Conservation (phyloP, 495 filamentous ascomycete species). For the Umbilicaria muhlenbergii region DNA sequence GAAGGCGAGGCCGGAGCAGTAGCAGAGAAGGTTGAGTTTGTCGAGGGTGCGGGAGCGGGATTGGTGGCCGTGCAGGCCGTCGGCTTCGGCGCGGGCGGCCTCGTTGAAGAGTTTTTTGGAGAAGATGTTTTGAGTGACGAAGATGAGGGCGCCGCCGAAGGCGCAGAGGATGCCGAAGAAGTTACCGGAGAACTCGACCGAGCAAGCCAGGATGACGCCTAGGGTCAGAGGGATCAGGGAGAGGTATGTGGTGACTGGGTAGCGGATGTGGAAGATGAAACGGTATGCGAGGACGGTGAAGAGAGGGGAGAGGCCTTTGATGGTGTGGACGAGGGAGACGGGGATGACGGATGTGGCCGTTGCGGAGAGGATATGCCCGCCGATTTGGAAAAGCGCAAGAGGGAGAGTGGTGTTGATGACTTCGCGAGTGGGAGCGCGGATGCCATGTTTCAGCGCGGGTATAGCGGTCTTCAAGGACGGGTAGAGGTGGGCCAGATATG, state of each 20-base stretch:
- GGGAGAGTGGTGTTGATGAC: conserved; percentile 79
- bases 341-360: conserved; percentile 89
- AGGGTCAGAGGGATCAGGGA: conserved; percentile 84
- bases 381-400: conserved; percentile 81
- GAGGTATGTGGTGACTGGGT: conserved; percentile 76
- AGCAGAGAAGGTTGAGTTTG: conserved; percentile 92
- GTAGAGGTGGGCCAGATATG: conserved; percentile 53
- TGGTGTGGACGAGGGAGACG: conserved; percentile 93
- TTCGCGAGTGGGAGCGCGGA: conserved; percentile 66
- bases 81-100: conserved; percentile 62
- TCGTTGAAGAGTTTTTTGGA: conserved; percentile 99
- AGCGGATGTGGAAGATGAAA: conserved; percentile 71
- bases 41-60: conserved; percentile 56
- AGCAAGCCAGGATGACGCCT: conserved; percentile 91
- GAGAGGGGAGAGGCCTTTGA: conserved; percentile 95
- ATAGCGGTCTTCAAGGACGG: conserved; percentile 49
- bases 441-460: conserved; percentile 66
- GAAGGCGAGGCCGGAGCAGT: conserved; percentile 85
- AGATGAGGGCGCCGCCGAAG: conserved; percentile 74
- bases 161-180: conserved; percentile 79
- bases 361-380: conserved; percentile 82
- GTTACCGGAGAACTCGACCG: conserved; percentile 73
- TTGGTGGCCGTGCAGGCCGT: conserved; percentile 36
- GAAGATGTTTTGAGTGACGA: conserved; percentile 98
- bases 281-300: conserved; percentile 94